Evolutionary conservation across 768 basidiomycete genomes (phyloP).

Genomic region (Termitomyces sp.): DNA sequence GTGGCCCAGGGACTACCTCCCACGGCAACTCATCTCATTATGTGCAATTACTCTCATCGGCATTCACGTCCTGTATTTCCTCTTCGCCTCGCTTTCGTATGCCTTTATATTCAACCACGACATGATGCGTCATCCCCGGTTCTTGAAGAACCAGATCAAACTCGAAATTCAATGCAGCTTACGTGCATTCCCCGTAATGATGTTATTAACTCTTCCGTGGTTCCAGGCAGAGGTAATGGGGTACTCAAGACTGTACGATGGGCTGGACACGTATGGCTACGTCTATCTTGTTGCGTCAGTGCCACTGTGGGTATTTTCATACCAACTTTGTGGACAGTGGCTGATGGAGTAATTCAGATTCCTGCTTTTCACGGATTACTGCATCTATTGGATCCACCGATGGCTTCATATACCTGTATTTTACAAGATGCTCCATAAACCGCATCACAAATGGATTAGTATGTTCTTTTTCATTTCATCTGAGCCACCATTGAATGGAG

Average conservation of each 20-base stretch:
- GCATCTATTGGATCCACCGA: slow-evolving; percentile 97
- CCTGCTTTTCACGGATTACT: slow-evolving; percentile 86
- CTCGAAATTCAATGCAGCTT: slow-evolving; percentile 76
- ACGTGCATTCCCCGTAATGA: slow-evolving; percentile 80
- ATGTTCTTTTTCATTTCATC: slow-evolving; percentile 27
- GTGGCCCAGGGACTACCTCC: slow-evolving; percentile 83
- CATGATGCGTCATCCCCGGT: slow-evolving; percentile 94
- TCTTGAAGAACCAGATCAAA: slow-evolving; percentile 82
- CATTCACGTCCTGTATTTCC: slow-evolving; percentile 82
- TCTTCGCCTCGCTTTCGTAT: slow-evolving; percentile 85
- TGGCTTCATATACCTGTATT: slow-evolving; percentile 78
- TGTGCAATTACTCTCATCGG: slow-evolving; percentile 70
- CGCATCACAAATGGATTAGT: slow-evolving; percentile 99
- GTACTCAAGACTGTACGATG: slow-evolving; percentile 73
- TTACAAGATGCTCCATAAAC: slow-evolving; percentile 94
- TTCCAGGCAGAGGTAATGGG: slow-evolving; percentile 92
- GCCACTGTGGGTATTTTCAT: slow-evolving; percentile 49
- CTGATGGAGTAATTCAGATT: slow-evolving; percentile 40
- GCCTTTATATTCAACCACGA: slow-evolving; percentile 87
- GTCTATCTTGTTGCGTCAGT: slow-evolving; percentile 64
- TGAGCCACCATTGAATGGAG: background rate
- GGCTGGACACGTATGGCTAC: slow-evolving; percentile 78
- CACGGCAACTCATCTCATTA: slow-evolving; percentile 75
- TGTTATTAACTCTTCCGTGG: slow-evolving; percentile 84
- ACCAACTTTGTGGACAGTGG: background rate